Evolutionary conservation across 495 filamentous ascomycete species (phyloP), one percentile per base, ranked within the genome.

Genomic region (Talaromyces wortmannii): DNA sequence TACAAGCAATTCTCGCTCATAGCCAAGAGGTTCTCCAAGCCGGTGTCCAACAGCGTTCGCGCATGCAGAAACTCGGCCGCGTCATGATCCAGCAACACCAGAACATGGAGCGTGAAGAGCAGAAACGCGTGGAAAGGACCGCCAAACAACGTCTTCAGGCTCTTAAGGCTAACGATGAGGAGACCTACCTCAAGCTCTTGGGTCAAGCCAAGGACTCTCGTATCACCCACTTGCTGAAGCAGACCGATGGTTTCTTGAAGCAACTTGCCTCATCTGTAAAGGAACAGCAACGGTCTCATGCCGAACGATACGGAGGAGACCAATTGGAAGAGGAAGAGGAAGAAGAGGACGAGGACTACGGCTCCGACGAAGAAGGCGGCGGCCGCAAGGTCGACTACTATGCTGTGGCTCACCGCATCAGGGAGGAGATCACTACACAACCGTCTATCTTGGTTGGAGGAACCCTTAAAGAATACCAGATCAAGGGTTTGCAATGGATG

Each of bases 401-500:
- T 68, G 90, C 94, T 55, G 92, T 98, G 56, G 94, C 94, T 58
- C 94, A 98, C 77, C 88, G 90, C 56, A 85, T 96, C 72, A 90
- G 91, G 68, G 94, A 98, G 73, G 88, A 91, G 51, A 84, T 98
- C 55, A 87, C 80, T 4, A 75, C 73, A 48, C 94, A 98, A 63
- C 91, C 94, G 7, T 62, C 59, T 15, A 94, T 96, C 43, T 82
- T 98, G 52, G 87, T 95, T 56, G 94, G 94, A 58, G 94, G 94
- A 62, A 86, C 79, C 3, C 77, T 98, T 47, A 98, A 98, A 70
- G 94, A 98, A 66, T 98, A 98, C 72, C 94, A 98, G 72, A 45
- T 98, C 68, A 97, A 96, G 81, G 94, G 94, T 73, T 70, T 98
- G 57, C 94, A 98, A 68, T 98, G 94, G 94, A 97, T 98, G 94